These are phyloP conservation scores for Penicillium angulare DNA, from an alignment of 495 filamentous ascomycete genomes.

Conservation along the genomic window DNA sequence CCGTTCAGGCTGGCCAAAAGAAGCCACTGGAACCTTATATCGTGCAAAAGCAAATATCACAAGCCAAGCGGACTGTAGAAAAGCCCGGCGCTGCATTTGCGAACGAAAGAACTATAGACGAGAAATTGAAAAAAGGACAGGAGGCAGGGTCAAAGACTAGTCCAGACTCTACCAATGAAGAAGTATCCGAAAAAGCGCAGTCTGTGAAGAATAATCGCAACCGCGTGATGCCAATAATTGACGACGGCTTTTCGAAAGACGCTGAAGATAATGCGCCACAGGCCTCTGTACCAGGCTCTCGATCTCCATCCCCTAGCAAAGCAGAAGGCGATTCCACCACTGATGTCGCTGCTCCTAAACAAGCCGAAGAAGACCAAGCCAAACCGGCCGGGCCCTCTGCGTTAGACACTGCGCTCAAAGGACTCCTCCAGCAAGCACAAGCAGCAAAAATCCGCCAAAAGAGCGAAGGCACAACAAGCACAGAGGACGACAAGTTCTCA, in stretches of 20 bases:
- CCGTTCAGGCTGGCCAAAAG: conserved; percentile 57
- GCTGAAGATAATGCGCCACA: conserved; percentile 27
- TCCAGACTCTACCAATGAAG: neutral
- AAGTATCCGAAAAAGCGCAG: neutral
- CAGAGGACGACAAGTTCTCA: conserved; percentile 16
- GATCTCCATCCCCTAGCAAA: conserved; percentile 23
- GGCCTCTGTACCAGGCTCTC: conserved; percentile 28
- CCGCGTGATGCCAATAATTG: conserved; percentile 13
- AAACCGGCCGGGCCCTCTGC: conserved; percentile 24
- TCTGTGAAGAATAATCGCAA: conserved; percentile 4
- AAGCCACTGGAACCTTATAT: conserved; percentile 51
- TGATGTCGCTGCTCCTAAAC: conserved; percentile 12
- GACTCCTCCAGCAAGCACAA: conserved; percentile 42
- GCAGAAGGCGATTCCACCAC: conserved; percentile 4
- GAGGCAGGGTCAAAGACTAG: neutral
- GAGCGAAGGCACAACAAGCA: conserved; percentile 10
- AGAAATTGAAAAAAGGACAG: neutral
- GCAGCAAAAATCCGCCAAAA: conserved; percentile 34
- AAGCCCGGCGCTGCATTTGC: conserved; percentile 17
- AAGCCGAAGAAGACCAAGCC: conserved; percentile 10
- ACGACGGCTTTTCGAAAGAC: conserved; percentile 24
- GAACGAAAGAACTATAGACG: conserved; percentile 9
- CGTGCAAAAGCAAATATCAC: conserved; percentile 29
- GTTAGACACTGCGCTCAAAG: conserved; percentile 38
- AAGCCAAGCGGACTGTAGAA: conserved; percentile 20